A percentile compares a stretch with the other conserved stretches of the same genome.
phyloP scores from a whole-genome alignment of 192 early-diverging fungal genomes.

The Backusella liffmaniae region DNA sequence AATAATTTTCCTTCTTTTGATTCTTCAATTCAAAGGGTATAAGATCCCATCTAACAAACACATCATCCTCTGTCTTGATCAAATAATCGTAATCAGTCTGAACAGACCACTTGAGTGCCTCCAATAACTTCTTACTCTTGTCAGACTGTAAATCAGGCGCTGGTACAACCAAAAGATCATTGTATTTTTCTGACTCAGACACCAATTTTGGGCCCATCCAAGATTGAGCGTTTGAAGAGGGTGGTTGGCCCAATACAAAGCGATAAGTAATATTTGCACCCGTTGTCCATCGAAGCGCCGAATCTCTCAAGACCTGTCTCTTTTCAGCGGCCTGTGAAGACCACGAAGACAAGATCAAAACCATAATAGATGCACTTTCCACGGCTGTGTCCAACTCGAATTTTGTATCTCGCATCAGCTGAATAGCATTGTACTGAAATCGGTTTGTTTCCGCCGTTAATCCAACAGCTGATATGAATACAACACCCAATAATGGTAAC shows the following conservation, averaged over 20 bases:
- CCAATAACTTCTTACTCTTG: slow-evolving; percentile 51
- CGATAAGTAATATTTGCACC: slow-evolving; percentile 43
- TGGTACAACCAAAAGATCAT: slow-evolving; percentile 54
- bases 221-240: slow-evolving; percentile 36
- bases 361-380: slow-evolving; percentile 29
- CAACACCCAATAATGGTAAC: slow-evolving; percentile 48
- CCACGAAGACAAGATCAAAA: slow-evolving; percentile 57
- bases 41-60: slow-evolving; percentile 57
- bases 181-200: slow-evolving; percentile 41
- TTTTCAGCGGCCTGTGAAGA: slow-evolving; percentile 37
- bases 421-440: slow-evolving; percentile 37
- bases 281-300: slow-evolving; percentile 38
- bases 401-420: slow-evolving; percentile 26
- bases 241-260: slow-evolving; percentile 54
- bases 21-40: slow-evolving; percentile 40
- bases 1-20: slow-evolving; percentile 44
- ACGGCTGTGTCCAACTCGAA: slow-evolving; percentile 23
- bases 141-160: slow-evolving; percentile 48
- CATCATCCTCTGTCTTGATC: slow-evolving; percentile 59
- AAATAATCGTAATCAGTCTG: slow-evolving; percentile 49
- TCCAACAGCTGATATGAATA: slow-evolving; percentile 48
- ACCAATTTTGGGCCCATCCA: slow-evolving; percentile 43
- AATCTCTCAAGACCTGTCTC: slow-evolving; percentile 46
- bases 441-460: slow-evolving; percentile 41
- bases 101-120: slow-evolving; percentile 51